These are phyloP conservation scores for Trichoderma simmonsii DNA, from an alignment of 2,329 filamentous ascomycete species.

Conservation along the genomic window DNA sequence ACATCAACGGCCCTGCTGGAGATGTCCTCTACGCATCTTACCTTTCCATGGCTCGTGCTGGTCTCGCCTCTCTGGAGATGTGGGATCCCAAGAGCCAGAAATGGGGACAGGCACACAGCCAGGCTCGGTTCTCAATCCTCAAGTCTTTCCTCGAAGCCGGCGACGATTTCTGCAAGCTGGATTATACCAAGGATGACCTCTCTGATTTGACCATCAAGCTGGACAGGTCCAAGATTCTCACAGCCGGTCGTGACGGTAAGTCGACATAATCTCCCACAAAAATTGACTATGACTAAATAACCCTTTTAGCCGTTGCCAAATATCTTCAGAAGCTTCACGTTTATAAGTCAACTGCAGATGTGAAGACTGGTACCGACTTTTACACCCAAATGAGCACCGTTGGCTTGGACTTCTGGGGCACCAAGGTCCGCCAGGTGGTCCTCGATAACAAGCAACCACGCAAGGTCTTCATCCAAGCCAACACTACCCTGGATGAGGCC, in stretches of 20 bases:
- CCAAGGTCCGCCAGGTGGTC: slow-evolving; percentile 72
- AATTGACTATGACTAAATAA: slow-evolving; percentile 24
- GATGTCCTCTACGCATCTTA: slow-evolving; percentile 87
- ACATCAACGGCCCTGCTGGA: slow-evolving; percentile 74
- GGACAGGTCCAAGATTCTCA: slow-evolving; percentile 83
- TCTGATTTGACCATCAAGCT: slow-evolving; percentile 79
- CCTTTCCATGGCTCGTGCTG: slow-evolving; percentile 91
- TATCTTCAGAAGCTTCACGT: slow-evolving; percentile 91
- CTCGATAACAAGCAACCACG: slow-evolving; percentile 75
- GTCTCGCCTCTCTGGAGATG: slow-evolving; percentile 82
- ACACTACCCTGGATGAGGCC: slow-evolving; percentile 69
- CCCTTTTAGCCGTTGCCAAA: slow-evolving; percentile 64
- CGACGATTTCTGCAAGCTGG: slow-evolving; percentile 81
- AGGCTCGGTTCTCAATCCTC: slow-evolving; percentile 86
- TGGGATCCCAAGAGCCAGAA: slow-evolving; percentile 90
- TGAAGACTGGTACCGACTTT: slow-evolving; percentile 71
- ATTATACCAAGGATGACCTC: slow-evolving; percentile 69
- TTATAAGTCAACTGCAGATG: slow-evolving; percentile 87
- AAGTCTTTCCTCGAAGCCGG: slow-evolving; percentile 80
- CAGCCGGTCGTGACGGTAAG: slow-evolving; percentile 67
- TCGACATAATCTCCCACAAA: background rate
- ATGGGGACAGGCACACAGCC: slow-evolving; percentile 91
- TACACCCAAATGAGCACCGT: slow-evolving; percentile 84
- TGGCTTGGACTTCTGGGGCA: slow-evolving; percentile 77
- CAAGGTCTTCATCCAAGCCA: slow-evolving; percentile 92